Evolutionary conservation across 257 asterid species (phyloP).

Genomic region (Solanum habrochaites): DNA sequence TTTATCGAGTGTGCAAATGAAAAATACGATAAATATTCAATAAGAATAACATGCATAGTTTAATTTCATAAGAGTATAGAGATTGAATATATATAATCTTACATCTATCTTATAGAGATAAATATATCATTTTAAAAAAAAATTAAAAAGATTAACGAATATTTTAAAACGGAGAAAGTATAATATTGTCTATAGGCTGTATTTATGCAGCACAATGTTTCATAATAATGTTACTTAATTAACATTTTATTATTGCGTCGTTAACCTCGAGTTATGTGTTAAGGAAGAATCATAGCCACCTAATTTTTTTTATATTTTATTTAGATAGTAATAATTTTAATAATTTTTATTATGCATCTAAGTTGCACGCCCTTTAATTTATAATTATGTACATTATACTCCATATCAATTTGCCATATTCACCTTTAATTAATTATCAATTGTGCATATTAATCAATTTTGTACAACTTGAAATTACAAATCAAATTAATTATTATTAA

Average conservation of each 20-base stretch:
- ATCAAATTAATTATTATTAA: not conserved
- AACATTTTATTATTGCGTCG: not conserved
- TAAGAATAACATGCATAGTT: not conserved
- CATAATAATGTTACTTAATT: not conserved
- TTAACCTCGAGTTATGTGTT: conserved; percentile 11
- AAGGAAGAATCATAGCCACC: not conserved
- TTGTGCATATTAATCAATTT: not conserved
- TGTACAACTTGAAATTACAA: not conserved
- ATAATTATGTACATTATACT: not conserved
- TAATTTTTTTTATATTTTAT: not conserved
- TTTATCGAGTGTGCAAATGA: not conserved
- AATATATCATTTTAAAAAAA: too few species aligned
- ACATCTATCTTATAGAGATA: not conserved
- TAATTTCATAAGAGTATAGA: not conserved
- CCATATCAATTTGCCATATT: not conserved
- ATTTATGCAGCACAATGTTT: not conserved
- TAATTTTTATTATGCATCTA: not conserved
- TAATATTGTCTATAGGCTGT: not conserved
- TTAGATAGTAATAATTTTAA: not conserved
- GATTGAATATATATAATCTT: not conserved
- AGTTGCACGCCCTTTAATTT: not conserved
- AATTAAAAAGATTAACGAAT: not conserved
- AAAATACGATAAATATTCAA: not conserved
- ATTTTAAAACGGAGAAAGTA: not conserved
- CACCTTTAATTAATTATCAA: not conserved